Evolutionary conservation across 2,329 filamentous ascomycete genomes (phyloP).

Genomic region (Pseudogymnoascus sp.): DNA sequence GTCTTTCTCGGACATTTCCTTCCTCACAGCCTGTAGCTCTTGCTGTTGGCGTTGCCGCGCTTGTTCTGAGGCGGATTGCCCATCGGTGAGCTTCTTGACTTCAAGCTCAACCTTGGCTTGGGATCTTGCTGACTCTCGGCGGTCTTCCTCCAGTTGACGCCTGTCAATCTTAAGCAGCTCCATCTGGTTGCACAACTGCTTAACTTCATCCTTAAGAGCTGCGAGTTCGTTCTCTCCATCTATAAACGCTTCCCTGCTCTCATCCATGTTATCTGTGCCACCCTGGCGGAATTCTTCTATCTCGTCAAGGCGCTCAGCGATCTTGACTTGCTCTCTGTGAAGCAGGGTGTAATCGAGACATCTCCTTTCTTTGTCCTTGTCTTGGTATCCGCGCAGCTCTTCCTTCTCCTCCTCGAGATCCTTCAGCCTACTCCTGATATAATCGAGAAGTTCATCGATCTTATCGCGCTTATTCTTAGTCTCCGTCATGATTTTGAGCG

Average conservation of each 20-base stretch:
- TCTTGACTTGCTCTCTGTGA: slow-evolving; percentile 75
- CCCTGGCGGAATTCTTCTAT: slow-evolving; percentile 75
- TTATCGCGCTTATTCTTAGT: slow-evolving; percentile 91
- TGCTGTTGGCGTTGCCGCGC: slow-evolving; percentile 61
- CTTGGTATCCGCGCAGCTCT: slow-evolving; percentile 86
- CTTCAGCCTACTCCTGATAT: slow-evolving; percentile 79
- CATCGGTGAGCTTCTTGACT: slow-evolving; percentile 73
- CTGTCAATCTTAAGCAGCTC: slow-evolving; percentile 80
- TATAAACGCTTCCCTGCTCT: slow-evolving; percentile 66
- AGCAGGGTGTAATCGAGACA: slow-evolving; percentile 95
- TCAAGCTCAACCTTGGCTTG: slow-evolving; percentile 82
- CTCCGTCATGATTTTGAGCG: slow-evolving; percentile 92
- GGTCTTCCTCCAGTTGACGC: slow-evolving; percentile 80
- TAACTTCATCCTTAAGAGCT: slow-evolving; percentile 69
- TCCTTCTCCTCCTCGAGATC: slow-evolving; percentile 97
- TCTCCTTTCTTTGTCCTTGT: slow-evolving; percentile 84
- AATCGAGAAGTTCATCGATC: slow-evolving; percentile 85
- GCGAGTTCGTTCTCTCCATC: slow-evolving; percentile 72
- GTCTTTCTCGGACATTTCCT: slow-evolving; percentile 69
- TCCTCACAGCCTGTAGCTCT: slow-evolving; percentile 63
- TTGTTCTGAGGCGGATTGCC: slow-evolving; percentile 69
- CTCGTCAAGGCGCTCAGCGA: slow-evolving; percentile 68
- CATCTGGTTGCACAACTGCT: slow-evolving; percentile 70
- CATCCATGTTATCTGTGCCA: slow-evolving; percentile 76
- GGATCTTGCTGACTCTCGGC: slow-evolving; percentile 68